phyloP scores from a whole-genome alignment of 305 asterid genomes.

The Galium porrigens region DNA sequence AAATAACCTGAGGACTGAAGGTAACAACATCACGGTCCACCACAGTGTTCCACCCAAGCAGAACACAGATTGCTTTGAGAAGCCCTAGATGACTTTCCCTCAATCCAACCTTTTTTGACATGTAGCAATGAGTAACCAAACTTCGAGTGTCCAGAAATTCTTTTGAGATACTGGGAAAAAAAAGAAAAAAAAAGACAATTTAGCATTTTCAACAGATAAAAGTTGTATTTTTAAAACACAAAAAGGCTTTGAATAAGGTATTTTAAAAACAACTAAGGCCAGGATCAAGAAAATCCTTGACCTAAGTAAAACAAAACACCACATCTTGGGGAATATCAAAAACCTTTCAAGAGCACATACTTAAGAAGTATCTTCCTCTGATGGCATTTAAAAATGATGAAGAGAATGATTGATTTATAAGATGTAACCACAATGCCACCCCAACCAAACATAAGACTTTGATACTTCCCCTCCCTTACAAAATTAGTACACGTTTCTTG shows the following conservation, averaged over 20 bases:
- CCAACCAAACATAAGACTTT: not conserved
- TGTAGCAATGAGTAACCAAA: slow-evolving; percentile 26
- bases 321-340: not conserved
- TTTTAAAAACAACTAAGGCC: not conserved
- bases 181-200: slow-evolving; percentile 1
- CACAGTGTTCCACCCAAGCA: slow-evolving; percentile 26
- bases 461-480: not conserved
- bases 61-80: slow-evolving; percentile 30
- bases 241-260: not conserved
- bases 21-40: slow-evolving; percentile 17
- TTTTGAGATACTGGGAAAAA: slow-evolving; percentile 18
- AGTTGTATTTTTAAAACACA: not conserved
- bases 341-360: too few relatives aligned
- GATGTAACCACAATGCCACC: not conserved
- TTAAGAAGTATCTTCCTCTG: too few relatives aligned
- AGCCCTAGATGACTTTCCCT: slow-evolving; percentile 32
- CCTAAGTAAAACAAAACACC: not conserved
- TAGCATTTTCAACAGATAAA: slow-evolving; percentile 14
- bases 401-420: not conserved
- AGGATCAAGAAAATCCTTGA: not conserved
- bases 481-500: not conserved
- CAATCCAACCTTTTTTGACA: slow-evolving; percentile 25
- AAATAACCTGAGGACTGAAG: slow-evolving; percentile 19
- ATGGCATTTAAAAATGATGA: too few relatives aligned
- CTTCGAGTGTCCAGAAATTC: slow-evolving; percentile 26